These are phyloP conservation scores for Dendrocalamus sinicus DNA, from an alignment of 176 grass and related monocot genomes.

Conservation along the genomic window DNA sequence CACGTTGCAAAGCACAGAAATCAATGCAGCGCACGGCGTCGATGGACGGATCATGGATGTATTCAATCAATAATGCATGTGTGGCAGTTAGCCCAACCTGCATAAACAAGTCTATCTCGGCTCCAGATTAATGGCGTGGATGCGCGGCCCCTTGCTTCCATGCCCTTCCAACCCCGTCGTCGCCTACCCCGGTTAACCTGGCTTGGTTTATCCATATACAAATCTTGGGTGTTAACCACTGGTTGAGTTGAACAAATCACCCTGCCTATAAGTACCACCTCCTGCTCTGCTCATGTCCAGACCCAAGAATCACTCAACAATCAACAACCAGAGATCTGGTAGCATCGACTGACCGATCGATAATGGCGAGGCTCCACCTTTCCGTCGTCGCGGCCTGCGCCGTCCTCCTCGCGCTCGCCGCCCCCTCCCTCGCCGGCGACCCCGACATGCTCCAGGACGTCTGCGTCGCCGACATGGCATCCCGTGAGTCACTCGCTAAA, in stretches of 20 bases:
- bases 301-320: neutral
- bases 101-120: conserved; percentile 43
- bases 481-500: conserved; percentile 43
- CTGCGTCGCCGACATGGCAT: conserved; percentile 65
- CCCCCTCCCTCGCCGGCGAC: conserved; percentile 47
- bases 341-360: neutral
- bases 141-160: neutral
- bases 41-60: neutral
- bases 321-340: neutral
- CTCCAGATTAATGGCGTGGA: neutral
- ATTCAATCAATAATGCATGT: neutral
- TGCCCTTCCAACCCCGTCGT: neutral
- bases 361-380: conserved; percentile 43
- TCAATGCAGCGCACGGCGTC: neutral
- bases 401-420: conserved; percentile 35
- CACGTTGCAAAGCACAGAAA: neutral
- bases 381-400: conserved; percentile 30
- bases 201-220: neutral
- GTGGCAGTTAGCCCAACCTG: conserved; percentile 9
- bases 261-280: conserved; percentile 37
- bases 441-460: conserved; percentile 87
- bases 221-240: neutral
- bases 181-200: neutral
- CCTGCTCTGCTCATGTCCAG: conserved; percentile 13
- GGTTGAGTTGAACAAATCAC: neutral